phyloP scores from a whole-genome alignment of 768 basidiomycete genomes.

The Pisolithus tinctorius region DNA sequence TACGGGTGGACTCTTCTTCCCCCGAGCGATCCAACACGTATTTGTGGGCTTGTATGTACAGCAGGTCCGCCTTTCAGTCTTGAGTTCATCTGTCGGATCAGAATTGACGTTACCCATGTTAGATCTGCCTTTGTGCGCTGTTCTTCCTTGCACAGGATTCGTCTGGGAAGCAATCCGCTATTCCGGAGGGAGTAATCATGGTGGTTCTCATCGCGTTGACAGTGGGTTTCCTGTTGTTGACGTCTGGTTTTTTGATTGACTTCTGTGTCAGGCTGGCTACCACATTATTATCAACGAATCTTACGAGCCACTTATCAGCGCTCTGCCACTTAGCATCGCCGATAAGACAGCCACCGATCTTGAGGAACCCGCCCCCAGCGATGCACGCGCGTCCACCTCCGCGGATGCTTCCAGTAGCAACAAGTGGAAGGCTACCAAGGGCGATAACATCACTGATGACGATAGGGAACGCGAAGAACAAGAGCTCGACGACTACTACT shows the following conservation, averaged over 20 bases:
- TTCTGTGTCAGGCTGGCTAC: constrained; percentile 49
- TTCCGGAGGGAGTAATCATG: constrained; percentile 78
- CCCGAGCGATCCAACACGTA: constrained; percentile 86
- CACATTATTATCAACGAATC: constrained; percentile 71
- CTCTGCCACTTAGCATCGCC: constrained; percentile 75
- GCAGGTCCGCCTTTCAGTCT: constrained; percentile 32
- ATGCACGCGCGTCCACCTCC: not conserved
- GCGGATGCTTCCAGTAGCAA: not conserved
- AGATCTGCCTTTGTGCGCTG: constrained; percentile 69
- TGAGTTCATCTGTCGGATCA: not conserved
- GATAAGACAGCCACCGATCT: constrained; percentile 50
- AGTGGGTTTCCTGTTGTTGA: constrained; percentile 35
- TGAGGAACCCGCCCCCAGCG: constrained; percentile 1
- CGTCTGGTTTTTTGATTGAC: not conserved
- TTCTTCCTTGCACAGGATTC: constrained; percentile 80
- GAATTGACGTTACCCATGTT: not conserved
- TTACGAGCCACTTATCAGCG: constrained; percentile 68
- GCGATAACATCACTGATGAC: constrained; percentile 6
- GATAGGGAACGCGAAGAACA: constrained; percentile 4
- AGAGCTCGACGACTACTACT: constrained; percentile 14
- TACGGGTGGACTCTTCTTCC: constrained; percentile 93
- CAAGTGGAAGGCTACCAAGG: constrained; percentile 3
- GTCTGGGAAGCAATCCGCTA: constrained; percentile 45
- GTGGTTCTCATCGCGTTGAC: constrained; percentile 80
- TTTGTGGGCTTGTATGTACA: constrained; percentile 94